phyloP scores from a whole-genome alignment of 441 rosid species.

The Breynia disticha region DNA sequence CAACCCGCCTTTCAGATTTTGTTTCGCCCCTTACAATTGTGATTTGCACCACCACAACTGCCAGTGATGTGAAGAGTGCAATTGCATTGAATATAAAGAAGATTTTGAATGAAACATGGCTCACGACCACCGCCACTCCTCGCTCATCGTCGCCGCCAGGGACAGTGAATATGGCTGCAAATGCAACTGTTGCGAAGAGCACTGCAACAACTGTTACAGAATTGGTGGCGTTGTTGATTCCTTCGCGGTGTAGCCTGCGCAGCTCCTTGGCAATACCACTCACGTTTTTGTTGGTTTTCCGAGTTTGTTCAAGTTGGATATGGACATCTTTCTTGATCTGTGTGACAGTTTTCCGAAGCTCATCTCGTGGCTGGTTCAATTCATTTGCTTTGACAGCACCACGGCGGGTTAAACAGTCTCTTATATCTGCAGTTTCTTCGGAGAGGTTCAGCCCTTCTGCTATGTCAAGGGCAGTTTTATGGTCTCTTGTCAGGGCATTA shows the following conservation, averaged over 20 bases:
- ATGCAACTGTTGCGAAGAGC: constrained; percentile 89
- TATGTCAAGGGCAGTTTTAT: constrained; percentile 74
- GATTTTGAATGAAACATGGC: constrained; percentile 43
- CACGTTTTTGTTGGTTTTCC: constrained; percentile 70
- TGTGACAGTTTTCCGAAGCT: constrained; percentile 60
- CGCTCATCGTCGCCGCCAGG: constrained; percentile 64
- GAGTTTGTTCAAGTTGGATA: constrained; percentile 76
- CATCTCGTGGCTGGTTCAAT: constrained; percentile 70
- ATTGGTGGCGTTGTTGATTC: constrained; percentile 87
- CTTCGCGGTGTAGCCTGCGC: constrained; percentile 63
- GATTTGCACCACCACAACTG: constrained; percentile 87
- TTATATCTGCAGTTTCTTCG: constrained; percentile 55
- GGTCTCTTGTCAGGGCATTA: constrained; percentile 68
- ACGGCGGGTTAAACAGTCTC: constrained; percentile 40
- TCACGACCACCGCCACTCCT: constrained; percentile 49
- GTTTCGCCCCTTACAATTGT: constrained; percentile 80
- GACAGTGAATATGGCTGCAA: constrained; percentile 70
- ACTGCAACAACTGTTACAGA: constrained; percentile 87
- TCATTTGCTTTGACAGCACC: constrained; percentile 73
- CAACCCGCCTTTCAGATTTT: constrained; percentile 63
- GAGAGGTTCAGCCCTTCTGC: constrained; percentile 73
- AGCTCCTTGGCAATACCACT: constrained; percentile 73
- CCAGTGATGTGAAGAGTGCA: constrained; percentile 79
- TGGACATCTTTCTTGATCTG: constrained; percentile 74
- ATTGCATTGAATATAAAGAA: constrained; percentile 63